A percentile compares a stretch with the other conserved stretches of the same genome.
Conservation (phyloP, 192 early-diverging fungal genomes). For the Neocallimastix lanati region DNA sequence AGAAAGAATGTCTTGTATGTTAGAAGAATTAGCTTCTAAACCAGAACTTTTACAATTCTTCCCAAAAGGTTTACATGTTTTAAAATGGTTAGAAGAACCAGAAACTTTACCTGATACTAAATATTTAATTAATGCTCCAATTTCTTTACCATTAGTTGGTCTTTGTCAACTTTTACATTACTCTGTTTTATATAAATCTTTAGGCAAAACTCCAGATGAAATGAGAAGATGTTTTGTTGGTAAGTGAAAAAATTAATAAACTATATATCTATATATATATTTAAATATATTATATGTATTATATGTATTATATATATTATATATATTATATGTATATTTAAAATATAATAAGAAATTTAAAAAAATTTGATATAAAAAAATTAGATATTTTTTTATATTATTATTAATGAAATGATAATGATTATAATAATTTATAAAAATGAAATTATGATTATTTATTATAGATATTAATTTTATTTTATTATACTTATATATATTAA, state of each 20-base stretch:
- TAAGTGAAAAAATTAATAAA: conserved; percentile 10
- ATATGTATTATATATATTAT: too few species aligned
- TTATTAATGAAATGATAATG: too few species aligned
- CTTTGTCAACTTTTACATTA: conserved; percentile 79
- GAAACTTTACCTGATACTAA: conserved; percentile 61
- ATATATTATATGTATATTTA: too few species aligned
- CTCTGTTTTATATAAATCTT: conserved; percentile 57
- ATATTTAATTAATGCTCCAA: conserved; percentile 55
- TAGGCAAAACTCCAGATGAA: conserved; percentile 25
- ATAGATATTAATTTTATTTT: too few species aligned
- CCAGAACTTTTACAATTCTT: conserved; percentile 44
- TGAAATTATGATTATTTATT: too few species aligned
- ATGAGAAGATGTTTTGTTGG: conserved; percentile 18
- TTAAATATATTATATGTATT: too few species aligned
- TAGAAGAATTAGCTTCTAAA: conserved; percentile 45
- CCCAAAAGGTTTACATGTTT: conserved; percentile 65
- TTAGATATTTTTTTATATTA: too few species aligned
- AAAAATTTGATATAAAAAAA: too few species aligned
- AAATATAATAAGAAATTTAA: too few species aligned
- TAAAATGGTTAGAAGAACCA: conserved; percentile 63
- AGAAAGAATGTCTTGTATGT: conserved; percentile 29
- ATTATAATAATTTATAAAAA: too few species aligned
- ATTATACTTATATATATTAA: too few species aligned
- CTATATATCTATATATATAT: too few species aligned
- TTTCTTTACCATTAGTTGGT: conserved; percentile 75